Conservation (phyloP, 768 basidiomycete species). For the Trametes villosa region DNA sequence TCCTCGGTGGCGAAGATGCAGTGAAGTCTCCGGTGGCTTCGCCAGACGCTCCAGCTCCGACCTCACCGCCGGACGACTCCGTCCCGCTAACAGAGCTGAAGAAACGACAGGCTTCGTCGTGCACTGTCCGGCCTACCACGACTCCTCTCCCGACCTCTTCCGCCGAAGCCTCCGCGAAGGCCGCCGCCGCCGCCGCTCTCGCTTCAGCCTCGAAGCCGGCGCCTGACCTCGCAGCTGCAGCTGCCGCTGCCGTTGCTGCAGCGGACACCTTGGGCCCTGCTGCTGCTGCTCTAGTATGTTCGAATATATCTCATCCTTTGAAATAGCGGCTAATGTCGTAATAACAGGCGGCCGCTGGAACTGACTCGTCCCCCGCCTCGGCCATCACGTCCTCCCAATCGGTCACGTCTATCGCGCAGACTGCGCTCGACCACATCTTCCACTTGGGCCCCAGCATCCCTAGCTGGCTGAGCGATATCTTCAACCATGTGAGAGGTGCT, state of each 20-base stretch:
- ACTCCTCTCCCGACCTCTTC: background rate
- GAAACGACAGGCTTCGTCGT: background rate
- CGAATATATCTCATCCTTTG: no score
- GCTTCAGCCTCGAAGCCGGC: background rate
- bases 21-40: background rate
- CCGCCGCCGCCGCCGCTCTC: background rate
- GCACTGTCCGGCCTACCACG: background rate
- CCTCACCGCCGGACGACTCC: background rate
- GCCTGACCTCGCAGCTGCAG: background rate
- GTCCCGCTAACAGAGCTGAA: background rate
- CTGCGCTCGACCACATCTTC: background rate
- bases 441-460: background rate
- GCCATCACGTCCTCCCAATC: background rate
- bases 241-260: background rate
- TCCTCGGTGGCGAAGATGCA: background rate
- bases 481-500: background rate
- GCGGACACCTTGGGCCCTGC: conserved; percentile 1
- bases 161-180: background rate
- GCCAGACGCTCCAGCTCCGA: background rate
- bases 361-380: background rate
- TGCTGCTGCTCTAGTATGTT: conserved; percentile 7
- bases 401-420: background rate
- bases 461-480: background rate
- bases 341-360: background rate
- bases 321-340: background rate